phyloP scores from a whole-genome alignment of 2,329 filamentous ascomycete species.

The Cladophialophora bantiana region DNA sequence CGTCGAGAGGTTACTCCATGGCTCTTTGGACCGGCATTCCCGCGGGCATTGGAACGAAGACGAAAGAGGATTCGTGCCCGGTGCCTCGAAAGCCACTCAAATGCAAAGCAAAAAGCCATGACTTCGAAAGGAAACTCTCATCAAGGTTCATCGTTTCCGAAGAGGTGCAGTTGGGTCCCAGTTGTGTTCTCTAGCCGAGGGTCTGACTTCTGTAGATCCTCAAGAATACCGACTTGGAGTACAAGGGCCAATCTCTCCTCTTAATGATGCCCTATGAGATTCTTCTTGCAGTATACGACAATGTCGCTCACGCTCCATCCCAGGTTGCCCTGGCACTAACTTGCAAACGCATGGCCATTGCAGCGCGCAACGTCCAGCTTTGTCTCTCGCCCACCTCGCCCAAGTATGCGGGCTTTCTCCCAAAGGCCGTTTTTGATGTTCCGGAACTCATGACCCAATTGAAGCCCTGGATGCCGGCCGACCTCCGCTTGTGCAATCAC shows the following conservation, averaged over 20 bases:
- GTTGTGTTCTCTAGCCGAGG: background rate
- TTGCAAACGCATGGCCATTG: conserved; percentile 39
- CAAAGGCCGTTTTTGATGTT: conserved; percentile 38
- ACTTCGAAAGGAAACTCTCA: conserved; percentile 39
- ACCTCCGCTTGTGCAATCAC: conserved; percentile 39
- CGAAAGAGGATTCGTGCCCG: background rate
- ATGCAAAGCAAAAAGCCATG: conserved; percentile 33
- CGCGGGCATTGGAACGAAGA: conserved; percentile 16
- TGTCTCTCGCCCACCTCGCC: conserved; percentile 33
- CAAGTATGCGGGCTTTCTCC: conserved; percentile 40
- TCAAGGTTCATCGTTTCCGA: conserved; percentile 31
- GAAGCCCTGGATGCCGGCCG: conserved; percentile 36
- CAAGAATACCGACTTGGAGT: conserved; percentile 1
- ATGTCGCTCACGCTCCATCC: conserved; percentile 35
- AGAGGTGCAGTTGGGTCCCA: conserved; percentile 23
- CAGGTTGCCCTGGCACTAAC: conserved; percentile 39
- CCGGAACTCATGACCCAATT: conserved; percentile 39
- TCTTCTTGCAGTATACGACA: conserved; percentile 36
- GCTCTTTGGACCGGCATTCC: conserved; percentile 36
- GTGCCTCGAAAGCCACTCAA: conserved; percentile 27
- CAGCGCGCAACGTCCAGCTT: conserved; percentile 33
- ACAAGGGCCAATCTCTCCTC: conserved; percentile 22
- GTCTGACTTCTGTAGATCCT: conserved; percentile 22
- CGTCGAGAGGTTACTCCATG: conserved; percentile 10
- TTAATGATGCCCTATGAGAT: conserved; percentile 39